Conservation (phyloP, 306 rosid genomes). For the Hylodesmum podocarpum region DNA sequence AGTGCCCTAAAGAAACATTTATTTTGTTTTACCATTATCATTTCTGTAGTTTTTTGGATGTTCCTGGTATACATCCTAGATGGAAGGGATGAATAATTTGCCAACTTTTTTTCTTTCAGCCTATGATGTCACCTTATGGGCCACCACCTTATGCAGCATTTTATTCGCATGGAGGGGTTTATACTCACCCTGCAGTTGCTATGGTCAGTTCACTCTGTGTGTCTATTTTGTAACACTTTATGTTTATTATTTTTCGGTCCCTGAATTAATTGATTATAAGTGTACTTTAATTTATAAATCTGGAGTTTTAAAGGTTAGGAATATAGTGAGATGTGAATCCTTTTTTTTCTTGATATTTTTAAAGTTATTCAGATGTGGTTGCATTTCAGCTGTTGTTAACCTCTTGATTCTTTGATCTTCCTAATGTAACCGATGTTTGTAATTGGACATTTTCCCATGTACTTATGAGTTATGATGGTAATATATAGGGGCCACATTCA, state of each 20-base stretch:
- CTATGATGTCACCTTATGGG: conserved; percentile 90
- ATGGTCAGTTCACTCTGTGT: conserved; percentile 51
- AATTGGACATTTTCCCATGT: conserved; percentile 10
- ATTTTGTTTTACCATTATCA: conserved; percentile 18
- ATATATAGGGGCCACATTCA: conserved; percentile 59
- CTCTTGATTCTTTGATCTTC: conserved; percentile 10
- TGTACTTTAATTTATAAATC: background rate
- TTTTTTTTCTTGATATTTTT: background rate
- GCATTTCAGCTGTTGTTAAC: conserved; percentile 4
- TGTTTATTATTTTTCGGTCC: conserved; percentile 5
- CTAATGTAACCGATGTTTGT: conserved; percentile 19
- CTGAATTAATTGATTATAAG: conserved; percentile 3
- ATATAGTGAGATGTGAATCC: background rate
- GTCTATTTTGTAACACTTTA: background rate
- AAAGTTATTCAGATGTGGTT: background rate
- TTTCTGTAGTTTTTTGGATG: background rate
- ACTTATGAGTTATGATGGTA: conserved; percentile 22
- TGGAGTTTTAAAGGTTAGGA: background rate
- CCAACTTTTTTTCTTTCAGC: conserved; percentile 54
- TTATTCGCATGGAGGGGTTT: conserved; percentile 82
- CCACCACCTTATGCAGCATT: conserved; percentile 87
- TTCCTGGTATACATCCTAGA: conserved; percentile 7
- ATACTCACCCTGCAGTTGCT: conserved; percentile 73
- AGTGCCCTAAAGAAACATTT: conserved; percentile 19
- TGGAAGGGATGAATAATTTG: conserved; percentile 18